A percentile compares a stretch with the other conserved stretches of the same genome.
phyloP scores from a whole-genome alignment of 257 asterid genomes.

The Solanum microdontum region DNA sequence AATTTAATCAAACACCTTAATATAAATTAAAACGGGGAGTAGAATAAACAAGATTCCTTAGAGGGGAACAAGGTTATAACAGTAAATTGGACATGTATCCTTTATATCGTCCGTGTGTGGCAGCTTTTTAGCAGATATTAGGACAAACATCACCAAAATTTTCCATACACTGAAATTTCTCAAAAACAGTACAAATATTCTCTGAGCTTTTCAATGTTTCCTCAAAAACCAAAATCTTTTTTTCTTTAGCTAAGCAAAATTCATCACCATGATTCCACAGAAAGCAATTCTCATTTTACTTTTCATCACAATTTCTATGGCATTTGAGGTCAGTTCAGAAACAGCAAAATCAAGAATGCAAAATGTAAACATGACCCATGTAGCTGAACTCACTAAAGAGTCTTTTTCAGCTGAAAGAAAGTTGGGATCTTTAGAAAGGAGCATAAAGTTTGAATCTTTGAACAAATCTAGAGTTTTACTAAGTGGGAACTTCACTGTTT shows the following conservation, averaged over 20 bases:
- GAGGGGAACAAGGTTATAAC: conserved; percentile 1
- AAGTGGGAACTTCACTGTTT: conserved; percentile 32
- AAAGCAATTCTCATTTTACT: background rate
- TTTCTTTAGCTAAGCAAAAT: background rate
- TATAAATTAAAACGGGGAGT: background rate
- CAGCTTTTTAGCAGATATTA: conserved; percentile 22
- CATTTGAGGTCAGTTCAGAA: conserved; percentile 14
- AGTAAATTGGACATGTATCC: background rate
- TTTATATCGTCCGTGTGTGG: conserved; percentile 17
- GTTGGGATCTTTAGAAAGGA: background rate
- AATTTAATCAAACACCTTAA: background rate
- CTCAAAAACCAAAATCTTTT: background rate
- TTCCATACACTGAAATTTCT: conserved; percentile 2
- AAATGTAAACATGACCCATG: conserved; percentile 1
- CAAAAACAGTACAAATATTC: conserved; percentile 13
- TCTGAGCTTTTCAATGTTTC: background rate
- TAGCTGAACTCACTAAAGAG: background rate
- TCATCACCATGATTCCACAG: conserved; percentile 17
- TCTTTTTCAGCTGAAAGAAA: conserved; percentile 3
- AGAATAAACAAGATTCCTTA: background rate
- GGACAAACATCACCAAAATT: conserved; percentile 1
- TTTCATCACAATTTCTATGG: conserved; percentile 4
- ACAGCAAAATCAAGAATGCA: conserved; percentile 11
- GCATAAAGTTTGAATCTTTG: conserved; percentile 27
- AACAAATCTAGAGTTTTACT: conserved; percentile 20